These are phyloP conservation scores for Phytopythium montanum DNA, from an alignment of 352 stramenopile species.

Conservation along the genomic window DNA sequence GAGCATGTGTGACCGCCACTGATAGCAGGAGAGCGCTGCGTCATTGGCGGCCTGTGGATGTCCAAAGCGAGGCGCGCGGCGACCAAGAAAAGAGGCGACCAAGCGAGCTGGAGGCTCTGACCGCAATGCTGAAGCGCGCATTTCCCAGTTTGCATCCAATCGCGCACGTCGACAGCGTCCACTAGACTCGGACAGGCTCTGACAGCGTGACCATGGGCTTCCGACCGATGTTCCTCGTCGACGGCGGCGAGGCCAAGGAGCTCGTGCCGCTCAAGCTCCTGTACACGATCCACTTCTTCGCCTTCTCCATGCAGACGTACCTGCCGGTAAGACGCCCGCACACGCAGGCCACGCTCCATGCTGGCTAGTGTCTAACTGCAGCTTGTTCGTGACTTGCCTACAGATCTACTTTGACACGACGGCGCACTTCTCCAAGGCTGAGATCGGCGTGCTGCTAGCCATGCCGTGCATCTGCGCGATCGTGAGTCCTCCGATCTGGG, in stretches of 20 bases:
- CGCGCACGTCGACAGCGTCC: constrained; percentile 5
- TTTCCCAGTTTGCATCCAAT: constrained; percentile 14
- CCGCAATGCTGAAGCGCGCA: constrained; percentile 1
- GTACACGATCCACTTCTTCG: constrained; percentile 63
- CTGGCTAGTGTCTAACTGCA: neutral
- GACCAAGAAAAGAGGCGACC: neutral
- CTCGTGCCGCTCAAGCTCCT: constrained; percentile 74
- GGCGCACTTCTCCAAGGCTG: constrained; percentile 48
- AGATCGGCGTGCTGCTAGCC: constrained; percentile 36
- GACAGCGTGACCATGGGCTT: constrained; percentile 18
- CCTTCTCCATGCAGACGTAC: constrained; percentile 67
- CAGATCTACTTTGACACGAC: constrained; percentile 63
- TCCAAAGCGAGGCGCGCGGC: neutral
- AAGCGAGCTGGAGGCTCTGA: neutral
- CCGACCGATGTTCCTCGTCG: constrained; percentile 39
- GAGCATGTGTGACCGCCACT: neutral
- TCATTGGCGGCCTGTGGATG: constrained; percentile 5
- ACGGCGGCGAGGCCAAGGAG: constrained; percentile 51
- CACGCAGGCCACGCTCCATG: too few relatives aligned
- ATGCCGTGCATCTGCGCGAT: constrained; percentile 46
- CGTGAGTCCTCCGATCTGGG: constrained; percentile 37
- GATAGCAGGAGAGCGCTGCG: neutral
- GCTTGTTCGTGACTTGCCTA: neutral
- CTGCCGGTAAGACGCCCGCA: constrained; percentile 27
- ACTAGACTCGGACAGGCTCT: neutral